phyloP scores from a whole-genome alignment of 805 yeast species.

The Hanseniaspora clermontiae region DNA sequence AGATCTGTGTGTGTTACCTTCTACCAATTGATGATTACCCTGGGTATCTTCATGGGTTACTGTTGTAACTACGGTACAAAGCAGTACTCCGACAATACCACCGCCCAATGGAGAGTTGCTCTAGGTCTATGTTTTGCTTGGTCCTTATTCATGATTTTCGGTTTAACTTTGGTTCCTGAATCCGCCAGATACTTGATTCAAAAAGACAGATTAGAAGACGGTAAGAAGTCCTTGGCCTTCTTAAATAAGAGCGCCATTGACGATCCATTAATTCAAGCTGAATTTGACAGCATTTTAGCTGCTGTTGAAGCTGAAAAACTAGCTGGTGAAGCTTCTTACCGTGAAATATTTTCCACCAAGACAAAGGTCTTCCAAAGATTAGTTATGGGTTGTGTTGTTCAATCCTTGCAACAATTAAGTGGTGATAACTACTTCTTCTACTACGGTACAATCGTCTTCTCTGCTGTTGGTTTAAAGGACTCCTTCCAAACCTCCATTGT shows the following conservation, averaged over 20 bases:
- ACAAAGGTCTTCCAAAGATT: constrained; percentile 43
- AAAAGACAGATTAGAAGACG: constrained; percentile 45
- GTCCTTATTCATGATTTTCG: constrained; percentile 31
- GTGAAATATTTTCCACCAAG: constrained; percentile 51
- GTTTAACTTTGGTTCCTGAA: constrained; percentile 50
- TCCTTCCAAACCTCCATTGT: constrained; percentile 49
- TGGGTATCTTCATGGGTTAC: constrained; percentile 68
- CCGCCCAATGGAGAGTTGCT: constrained; percentile 65
- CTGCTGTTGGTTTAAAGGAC: constrained; percentile 48
- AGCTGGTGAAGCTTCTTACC: constrained; percentile 58
- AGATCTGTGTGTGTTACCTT: constrained; percentile 64
- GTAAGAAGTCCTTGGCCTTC: constrained; percentile 44
- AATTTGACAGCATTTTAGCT: constrained; percentile 44
- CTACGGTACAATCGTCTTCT: constrained; percentile 52
- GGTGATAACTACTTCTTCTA: constrained; percentile 60
- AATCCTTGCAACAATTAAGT: constrained; percentile 55
- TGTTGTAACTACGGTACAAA: constrained; percentile 55
- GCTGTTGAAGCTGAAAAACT: constrained; percentile 48
- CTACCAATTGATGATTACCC: constrained; percentile 59
- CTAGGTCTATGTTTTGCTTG: constrained; percentile 44
- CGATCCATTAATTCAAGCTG: constrained; percentile 43
- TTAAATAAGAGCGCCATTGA: constrained; percentile 46
- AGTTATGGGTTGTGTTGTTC: constrained; percentile 42
- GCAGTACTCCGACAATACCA: constrained; percentile 24
- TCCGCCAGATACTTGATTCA: constrained; percentile 58